Percentiles rank a stretch among this genome's conserved stretches.
Evolutionary conservation across 2,329 filamentous ascomycete genomes (phyloP).

Genomic region (Drechslerella dactyloides): DNA sequence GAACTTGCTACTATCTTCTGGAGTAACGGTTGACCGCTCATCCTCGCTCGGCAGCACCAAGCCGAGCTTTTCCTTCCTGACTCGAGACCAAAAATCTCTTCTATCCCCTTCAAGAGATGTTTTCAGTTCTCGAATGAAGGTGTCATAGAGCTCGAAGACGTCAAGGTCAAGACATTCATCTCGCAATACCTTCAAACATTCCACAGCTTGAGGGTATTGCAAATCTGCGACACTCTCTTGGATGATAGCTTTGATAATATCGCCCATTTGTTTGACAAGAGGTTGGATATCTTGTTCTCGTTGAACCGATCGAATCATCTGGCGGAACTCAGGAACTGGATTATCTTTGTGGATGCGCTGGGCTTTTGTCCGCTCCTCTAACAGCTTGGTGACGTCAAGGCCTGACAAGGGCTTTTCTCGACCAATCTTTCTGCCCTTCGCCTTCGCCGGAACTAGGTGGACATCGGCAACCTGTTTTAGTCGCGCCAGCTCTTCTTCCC

Average conservation of each 20-base stretch:
- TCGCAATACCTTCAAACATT: constrained; percentile 78
- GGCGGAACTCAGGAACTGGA: constrained; percentile 88
- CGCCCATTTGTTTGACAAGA: constrained; percentile 75
- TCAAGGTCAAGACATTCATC: constrained; percentile 78
- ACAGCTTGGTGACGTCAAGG: constrained; percentile 80
- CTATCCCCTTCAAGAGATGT: constrained; percentile 19
- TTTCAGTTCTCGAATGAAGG: constrained; percentile 31
- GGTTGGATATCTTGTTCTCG: constrained; percentile 69
- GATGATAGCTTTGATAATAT: constrained; percentile 73
- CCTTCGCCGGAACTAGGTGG: constrained; percentile 86
- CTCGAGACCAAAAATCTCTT: constrained; percentile 45
- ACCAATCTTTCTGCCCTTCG: constrained; percentile 72
- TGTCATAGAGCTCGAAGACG: constrained; percentile 40
- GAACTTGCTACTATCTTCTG: constrained; percentile 35
- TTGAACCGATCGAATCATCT: constrained; percentile 69
- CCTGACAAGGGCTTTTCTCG: constrained; percentile 87
- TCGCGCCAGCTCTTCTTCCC: constrained; percentile 66
- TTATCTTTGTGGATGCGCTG: constrained; percentile 66
- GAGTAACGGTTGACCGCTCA: constrained; percentile 21
- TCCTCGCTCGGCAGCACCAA: constrained; percentile 44
- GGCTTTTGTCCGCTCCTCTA: constrained; percentile 60
- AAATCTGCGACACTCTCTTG: constrained; percentile 75
- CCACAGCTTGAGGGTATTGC: constrained; percentile 75
- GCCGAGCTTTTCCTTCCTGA: constrained; percentile 46
- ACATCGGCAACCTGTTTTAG: constrained; percentile 76